A percentile compares a stretch with the other conserved stretches of the same genome.
phyloP scores from a whole-genome alignment of 306 rosid species.

The Quercus ilex region DNA sequence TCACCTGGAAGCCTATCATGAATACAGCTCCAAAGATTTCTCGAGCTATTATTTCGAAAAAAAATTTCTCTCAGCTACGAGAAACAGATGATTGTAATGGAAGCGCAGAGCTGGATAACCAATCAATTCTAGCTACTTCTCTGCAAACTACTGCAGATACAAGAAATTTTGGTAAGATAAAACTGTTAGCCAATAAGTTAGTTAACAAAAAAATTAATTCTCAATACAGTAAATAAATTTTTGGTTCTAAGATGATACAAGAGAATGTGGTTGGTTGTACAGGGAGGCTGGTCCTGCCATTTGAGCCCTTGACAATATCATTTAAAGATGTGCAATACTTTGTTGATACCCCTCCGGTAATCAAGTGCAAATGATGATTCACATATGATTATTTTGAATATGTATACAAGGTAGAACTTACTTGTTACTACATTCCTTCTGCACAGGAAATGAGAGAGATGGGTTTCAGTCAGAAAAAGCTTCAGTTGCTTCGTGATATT shows the following conservation, averaged over 20 bases:
- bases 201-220: neutral
- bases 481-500: conserved; percentile 70
- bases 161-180: conserved; percentile 38
- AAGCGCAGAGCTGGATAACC: conserved; percentile 28
- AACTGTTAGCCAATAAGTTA: neutral
- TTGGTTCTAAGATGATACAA: neutral
- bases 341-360: conserved; percentile 57
- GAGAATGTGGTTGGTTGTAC: conserved; percentile 23
- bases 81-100: conserved; percentile 21
- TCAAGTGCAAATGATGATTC: conserved; percentile 1
- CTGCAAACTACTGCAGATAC: conserved; percentile 29
- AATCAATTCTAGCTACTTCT: conserved; percentile 37
- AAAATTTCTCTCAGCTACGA: conserved; percentile 32
- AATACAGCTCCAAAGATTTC: conserved; percentile 52
- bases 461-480: conserved; percentile 54
- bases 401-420: conserved; percentile 14
- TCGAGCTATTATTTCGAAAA: conserved; percentile 47
- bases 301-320: conserved; percentile 41
- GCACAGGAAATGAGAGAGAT: conserved; percentile 68
- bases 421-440: conserved; percentile 14
- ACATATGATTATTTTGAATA: conserved; percentile 13
- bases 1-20: conserved; percentile 23
- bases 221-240: neutral
- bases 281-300: conserved; percentile 56
- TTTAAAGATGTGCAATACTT: conserved; percentile 61